Evolutionary conservation across 495 filamentous ascomycete species (phyloP), one percentile per base, ranked within the genome.

Genomic region (Xylaria castorea): DNA sequence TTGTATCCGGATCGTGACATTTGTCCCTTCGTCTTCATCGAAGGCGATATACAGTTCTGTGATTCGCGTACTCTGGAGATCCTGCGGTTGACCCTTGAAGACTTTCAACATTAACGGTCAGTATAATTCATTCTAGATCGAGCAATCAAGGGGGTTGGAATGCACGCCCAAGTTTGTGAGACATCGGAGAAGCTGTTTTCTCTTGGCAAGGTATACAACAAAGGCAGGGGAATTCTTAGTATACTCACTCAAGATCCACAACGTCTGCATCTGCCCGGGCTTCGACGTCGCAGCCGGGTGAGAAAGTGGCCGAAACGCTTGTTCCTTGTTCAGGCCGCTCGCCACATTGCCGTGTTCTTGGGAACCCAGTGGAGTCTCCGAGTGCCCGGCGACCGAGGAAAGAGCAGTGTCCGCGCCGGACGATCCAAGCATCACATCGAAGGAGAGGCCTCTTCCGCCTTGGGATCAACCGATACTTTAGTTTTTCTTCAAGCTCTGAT

Each of bases 41-140:
- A 79, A 79, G 46, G 75, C 74, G 58, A 79, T 79, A 30, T 70
- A 73, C 60, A 79, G 57, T 66, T 79, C 76, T 70, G 78, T 79
- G 64, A 75, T 68, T 63, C 78, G 76, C 61, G 74, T 55, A 30
- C 76, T 78, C 71, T 79, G 78, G 66, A 79, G 75, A 63, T 79
- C 78, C 73, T 71, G 74, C 65, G 78, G 78, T 34, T 74, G 67
- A 34, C 78, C 78, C 12, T 74, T 73, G 68, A 79, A 79, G 46
- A 78, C 69, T 71, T 57, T 53, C 48, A 55, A 34, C 69, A 38
- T 48, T 11, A 14, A 55, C 36, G 14, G 38, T 71, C 27, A 71
- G 61, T 38, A 44, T 20, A 32, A 57, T 32, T 46, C 50, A 44
- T 40, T 44, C 34, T 38, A 27, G 36, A 61, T 58, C 46, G n/a